Conservation (phyloP, 129 eudicot species). For the Mikania micrantha region DNA sequence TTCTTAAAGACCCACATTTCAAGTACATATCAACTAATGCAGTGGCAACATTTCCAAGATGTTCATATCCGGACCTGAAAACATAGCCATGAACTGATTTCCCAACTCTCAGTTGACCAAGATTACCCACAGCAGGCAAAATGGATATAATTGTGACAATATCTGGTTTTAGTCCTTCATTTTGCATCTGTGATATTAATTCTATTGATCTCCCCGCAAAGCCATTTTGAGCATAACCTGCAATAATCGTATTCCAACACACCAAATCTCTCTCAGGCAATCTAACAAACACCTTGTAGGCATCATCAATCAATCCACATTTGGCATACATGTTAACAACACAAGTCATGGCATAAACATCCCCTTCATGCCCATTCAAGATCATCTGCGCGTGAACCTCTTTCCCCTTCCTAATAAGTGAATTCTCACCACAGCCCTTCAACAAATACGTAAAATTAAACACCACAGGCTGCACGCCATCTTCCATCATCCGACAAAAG, state of each 20-base stretch:
- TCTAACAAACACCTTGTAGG: constrained; percentile 75
- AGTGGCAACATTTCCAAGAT: constrained; percentile 57
- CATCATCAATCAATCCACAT: constrained; percentile 57
- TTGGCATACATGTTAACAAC: constrained; percentile 78
- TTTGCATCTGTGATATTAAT: constrained; percentile 50
- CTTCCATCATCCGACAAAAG: constrained; percentile 51
- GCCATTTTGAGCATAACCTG: constrained; percentile 80
- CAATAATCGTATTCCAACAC: constrained; percentile 81
- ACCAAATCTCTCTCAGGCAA: constrained; percentile 76
- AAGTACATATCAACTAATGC: constrained; percentile 75
- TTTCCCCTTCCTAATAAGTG: constrained; percentile 44
- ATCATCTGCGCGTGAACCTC: constrained; percentile 64
- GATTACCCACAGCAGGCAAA: constrained; percentile 57
- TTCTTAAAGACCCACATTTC: constrained; percentile 54
- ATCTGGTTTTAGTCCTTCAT: constrained; percentile 53
- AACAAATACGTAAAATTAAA: constrained; percentile 68
- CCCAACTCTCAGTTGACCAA: constrained; percentile 48
- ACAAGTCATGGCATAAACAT: constrained; percentile 72
- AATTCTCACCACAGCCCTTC: constrained; percentile 63
- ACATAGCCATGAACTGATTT: constrained; percentile 65
- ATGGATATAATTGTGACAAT: constrained; percentile 51
- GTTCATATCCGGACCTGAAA: constrained; percentile 45
- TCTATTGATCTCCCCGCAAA: constrained; percentile 49
- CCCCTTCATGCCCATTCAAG: constrained; percentile 47
- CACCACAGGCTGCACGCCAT: constrained; percentile 53